Conservation (phyloP, 2,329 filamentous ascomycete species). For the Emericellopsis atlantica region DNA sequence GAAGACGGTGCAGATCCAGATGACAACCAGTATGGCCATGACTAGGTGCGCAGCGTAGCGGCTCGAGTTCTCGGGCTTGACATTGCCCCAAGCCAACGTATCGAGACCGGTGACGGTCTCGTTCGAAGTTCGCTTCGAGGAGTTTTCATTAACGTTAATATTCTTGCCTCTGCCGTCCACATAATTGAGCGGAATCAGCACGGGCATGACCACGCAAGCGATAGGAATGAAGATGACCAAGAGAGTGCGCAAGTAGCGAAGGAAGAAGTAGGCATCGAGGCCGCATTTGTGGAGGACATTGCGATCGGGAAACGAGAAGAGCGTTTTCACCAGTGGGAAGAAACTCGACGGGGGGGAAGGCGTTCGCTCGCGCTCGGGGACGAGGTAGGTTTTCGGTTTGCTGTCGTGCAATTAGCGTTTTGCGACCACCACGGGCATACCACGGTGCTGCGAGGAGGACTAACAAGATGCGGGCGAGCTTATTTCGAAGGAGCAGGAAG, state of each 20-base stretch:
- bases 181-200: slow-evolving; percentile 77
- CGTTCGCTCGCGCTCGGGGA: slow-evolving; percentile 73
- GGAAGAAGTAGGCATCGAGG: slow-evolving; percentile 93
- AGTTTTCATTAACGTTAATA: slow-evolving; percentile 25
- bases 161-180: slow-evolving; percentile 53
- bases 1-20: slow-evolving; percentile 79
- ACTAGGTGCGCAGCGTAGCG: slow-evolving; percentile 79
- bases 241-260: slow-evolving; percentile 68
- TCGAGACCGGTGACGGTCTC: slow-evolving; percentile 51
- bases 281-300: slow-evolving; percentile 93
- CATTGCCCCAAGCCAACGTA: slow-evolving; percentile 76
- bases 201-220: slow-evolving; percentile 64
- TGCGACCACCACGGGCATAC: background rate
- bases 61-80: slow-evolving; percentile 49
- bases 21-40: slow-evolving; percentile 62
- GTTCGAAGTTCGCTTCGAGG: slow-evolving; percentile 13
- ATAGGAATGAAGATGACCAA: slow-evolving; percentile 88
- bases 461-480: slow-evolving; percentile 72
- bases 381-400: slow-evolving; percentile 75
- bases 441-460: slow-evolving; percentile 14
- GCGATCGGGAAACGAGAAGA: slow-evolving; percentile 59
- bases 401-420: slow-evolving; percentile 22
- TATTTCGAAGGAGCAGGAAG: slow-evolving; percentile 69
- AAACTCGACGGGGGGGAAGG: slow-evolving; percentile 52
- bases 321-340: slow-evolving; percentile 36